A percentile compares a stretch with the other conserved stretches of the same genome.
Evolutionary conservation across 2,329 filamentous ascomycete genomes (phyloP).

Genomic region (Alternaria alternata): DNA sequence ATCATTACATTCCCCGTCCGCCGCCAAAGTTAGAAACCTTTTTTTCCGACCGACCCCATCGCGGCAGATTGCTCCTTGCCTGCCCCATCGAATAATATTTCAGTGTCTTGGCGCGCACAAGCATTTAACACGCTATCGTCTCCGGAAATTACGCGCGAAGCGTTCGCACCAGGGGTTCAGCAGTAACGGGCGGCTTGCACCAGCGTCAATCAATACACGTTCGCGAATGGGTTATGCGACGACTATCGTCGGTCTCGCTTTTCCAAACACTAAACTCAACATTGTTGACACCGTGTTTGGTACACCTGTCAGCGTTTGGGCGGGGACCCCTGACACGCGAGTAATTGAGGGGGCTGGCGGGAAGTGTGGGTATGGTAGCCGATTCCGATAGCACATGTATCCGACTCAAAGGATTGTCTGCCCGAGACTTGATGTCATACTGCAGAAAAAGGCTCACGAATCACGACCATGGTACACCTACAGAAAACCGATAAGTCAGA

Average conservation of each 20-base stretch:
- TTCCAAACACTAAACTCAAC: slow-evolving; percentile 1
- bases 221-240: background rate
- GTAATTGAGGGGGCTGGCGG: slow-evolving; percentile 31
- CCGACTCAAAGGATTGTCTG: slow-evolving; percentile 10
- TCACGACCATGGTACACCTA: slow-evolving; percentile 24
- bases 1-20: slow-evolving; percentile 1
- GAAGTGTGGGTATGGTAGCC: slow-evolving; percentile 26
- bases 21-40: slow-evolving; percentile 7
- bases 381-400: slow-evolving; percentile 20
- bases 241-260: background rate
- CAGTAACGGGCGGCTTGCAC: background rate
- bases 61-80: slow-evolving; percentile 4
- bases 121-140: slow-evolving; percentile 5
- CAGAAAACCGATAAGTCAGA: slow-evolving; percentile 7
- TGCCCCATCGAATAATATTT: slow-evolving; percentile 10
- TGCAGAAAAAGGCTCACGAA: slow-evolving; percentile 24
- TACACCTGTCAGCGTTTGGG: slow-evolving; percentile 7
- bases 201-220: background rate
- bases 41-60: slow-evolving; percentile 1
- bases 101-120: slow-evolving; percentile 8
- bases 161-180: background rate
- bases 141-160: slow-evolving; percentile 8
- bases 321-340: slow-evolving; percentile 24
- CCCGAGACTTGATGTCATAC: slow-evolving; percentile 32
- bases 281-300: slow-evolving; percentile 3